Evolutionary conservation across 768 basidiomycete species (phyloP), one percentile per base, ranked within the genome.

Genomic region (Pleurotus pulmonarius): DNA sequence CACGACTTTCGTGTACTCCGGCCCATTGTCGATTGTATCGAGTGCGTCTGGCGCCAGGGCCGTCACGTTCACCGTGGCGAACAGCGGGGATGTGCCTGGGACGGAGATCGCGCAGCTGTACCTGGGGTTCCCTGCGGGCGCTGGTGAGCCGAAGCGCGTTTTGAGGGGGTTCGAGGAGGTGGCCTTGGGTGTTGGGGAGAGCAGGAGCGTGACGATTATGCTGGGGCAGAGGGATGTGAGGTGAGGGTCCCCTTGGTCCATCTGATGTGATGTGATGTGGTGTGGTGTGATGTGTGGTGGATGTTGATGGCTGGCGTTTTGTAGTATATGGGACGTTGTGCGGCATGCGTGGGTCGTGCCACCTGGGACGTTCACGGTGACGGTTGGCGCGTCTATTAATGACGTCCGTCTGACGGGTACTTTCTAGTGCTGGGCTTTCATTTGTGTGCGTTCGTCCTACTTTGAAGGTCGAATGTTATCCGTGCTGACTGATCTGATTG

Each of bases 1-100:
- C 68, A 89, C 90, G 46, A 81, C 77, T 0, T 92, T 91, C 67
- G 65, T 75, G 3, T 90, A 88, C 67, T 81, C 83, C 7, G 68
- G 38, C 39, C 51, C 38, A 12, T 0, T 15, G 5, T 11, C 38
- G 12, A 12, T 15, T 37, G 2, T 37, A 1, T 22, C 37, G 1
- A n/a, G 38, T 1, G 38, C 29, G 29, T 34, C 29, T 34, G 29
- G 39, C 1, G 2, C 38, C n/a, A n/a, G 22, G 34, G 41, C 37
- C 5, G 8, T 53, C 16, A 12, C 13, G 11, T 53, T 53, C 51
- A 53, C 11, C 15, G 39, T 53, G 11, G 7, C 20, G 51, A 53
- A 53, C 25, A 53, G 38, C 41, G 51, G 51, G 5, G 37, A 20
- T 1, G 51, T 53, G 0, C 37, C 37, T 9, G 51, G 51, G 0